phyloP scores from a whole-genome alignment of 2,329 filamentous ascomycete species.

The Pestalotiopsis sp. region DNA sequence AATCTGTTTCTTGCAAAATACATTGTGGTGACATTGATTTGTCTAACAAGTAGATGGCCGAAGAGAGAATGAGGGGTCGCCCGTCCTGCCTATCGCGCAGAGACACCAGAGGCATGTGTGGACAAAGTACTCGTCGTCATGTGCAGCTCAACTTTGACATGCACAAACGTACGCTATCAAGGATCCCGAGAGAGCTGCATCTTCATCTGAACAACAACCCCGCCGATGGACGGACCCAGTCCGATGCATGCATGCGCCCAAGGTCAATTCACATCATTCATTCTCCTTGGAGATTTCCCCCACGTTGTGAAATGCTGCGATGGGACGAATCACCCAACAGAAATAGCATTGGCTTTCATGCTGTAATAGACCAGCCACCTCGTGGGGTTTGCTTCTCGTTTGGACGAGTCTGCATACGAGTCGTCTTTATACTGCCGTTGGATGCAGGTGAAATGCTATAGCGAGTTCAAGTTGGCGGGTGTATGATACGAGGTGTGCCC shows the following conservation, averaged over 20 bases:
- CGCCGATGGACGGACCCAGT: conserved; percentile 16
- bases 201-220: neutral
- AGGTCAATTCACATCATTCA: conserved; percentile 19
- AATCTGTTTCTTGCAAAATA: neutral
- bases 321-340: conserved; percentile 20
- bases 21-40: neutral
- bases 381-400: conserved; percentile 2
- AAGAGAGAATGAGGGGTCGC: neutral
- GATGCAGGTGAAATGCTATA: neutral
- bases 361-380: neutral
- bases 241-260: conserved; percentile 5
- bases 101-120: neutral
- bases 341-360: neutral
- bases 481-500: neutral
- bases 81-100: neutral
- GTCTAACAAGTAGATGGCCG: neutral
- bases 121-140: neutral
- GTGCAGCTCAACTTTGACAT: neutral
- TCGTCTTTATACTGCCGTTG: neutral
- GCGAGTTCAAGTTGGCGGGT: neutral
- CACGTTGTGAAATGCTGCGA: conserved; percentile 40
- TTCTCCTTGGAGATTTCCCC: conserved; percentile 36
- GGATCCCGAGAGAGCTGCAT: neutral
- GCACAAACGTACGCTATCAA: neutral
- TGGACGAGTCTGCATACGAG: neutral